A percentile compares a stretch with the other conserved stretches of the same genome.
phyloP scores from a whole-genome alignment of 1,139 yeast species.

The Taphrina confusa region DNA sequence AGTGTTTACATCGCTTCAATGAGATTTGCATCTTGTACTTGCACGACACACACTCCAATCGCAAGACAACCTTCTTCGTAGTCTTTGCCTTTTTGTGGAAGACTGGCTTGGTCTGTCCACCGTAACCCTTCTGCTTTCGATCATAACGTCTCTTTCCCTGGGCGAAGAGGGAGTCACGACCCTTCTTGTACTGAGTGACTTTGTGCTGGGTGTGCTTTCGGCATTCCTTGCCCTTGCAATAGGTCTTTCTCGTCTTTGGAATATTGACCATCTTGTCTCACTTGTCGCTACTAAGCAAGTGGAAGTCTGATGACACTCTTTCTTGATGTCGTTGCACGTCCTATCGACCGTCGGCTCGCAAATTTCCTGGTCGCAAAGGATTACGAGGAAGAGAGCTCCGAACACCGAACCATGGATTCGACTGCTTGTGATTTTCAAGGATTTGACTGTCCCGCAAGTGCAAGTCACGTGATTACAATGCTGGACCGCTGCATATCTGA shows the following conservation, averaged over 20 bases:
- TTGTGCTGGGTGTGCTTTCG: conserved; percentile 99
- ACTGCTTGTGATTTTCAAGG: not conserved
- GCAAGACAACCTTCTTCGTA: conserved; percentile 99
- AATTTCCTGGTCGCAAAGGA: conserved; percentile 1
- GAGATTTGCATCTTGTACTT: conserved; percentile 98
- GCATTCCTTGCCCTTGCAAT: conserved; percentile 99
- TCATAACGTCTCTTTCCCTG: conserved; percentile 99
- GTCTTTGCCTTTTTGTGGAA: conserved; percentile 99
- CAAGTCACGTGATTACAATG: conserved; percentile 6
- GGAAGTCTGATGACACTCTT: not conserved
- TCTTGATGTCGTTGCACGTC: not conserved
- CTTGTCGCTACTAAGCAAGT: conserved; percentile 5
- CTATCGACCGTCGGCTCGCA: not conserved
- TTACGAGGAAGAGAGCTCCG: conserved; percentile 5
- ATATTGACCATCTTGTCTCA: conserved; percentile 72
- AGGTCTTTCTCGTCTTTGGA: conserved; percentile 99
- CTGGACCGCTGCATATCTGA: no score
- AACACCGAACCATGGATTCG: not conserved
- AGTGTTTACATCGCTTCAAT: conserved; percentile 99
- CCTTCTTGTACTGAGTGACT: conserved; percentile 99
- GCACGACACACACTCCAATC: conserved; percentile 98
- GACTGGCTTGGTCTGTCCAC: conserved; percentile 99
- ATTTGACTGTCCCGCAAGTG: not conserved
- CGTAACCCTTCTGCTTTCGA: conserved; percentile 99
- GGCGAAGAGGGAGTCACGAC: conserved; percentile 98